Conservation (phyloP, 768 basidiomycete genomes). For the Collybiopsis luxurians region DNA sequence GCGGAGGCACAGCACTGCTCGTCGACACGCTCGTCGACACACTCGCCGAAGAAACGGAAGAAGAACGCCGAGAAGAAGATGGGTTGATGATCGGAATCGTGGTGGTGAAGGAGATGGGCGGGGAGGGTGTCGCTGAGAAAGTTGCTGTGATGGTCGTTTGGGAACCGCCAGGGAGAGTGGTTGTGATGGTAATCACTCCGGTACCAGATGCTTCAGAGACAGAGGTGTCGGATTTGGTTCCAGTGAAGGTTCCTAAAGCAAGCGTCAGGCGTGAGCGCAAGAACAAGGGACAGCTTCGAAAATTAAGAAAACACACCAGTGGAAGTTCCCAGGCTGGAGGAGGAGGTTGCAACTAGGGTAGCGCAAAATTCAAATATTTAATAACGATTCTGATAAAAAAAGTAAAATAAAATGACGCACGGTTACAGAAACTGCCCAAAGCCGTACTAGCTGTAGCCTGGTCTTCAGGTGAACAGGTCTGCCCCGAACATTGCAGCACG, state of each 20-base stretch:
- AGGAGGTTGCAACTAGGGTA: not conserved
- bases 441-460: not conserved
- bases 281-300: not conserved
- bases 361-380: not conserved
- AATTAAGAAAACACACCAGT: not conserved
- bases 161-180: not conserved
- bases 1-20: not conserved
- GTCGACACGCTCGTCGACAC: not conserved
- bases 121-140: not conserved
- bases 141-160: not conserved
- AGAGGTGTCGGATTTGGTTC: not conserved
- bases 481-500: not conserved
- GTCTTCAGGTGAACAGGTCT: not conserved
- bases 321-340: not conserved
- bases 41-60: not conserved
- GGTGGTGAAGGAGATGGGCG: not conserved
- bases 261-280: not conserved
- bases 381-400: not conserved
- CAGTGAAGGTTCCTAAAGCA: not conserved
- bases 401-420: not conserved
- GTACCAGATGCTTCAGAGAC: too few relatives aligned
- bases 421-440: not conserved
- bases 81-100: not conserved
- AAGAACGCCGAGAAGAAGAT: not conserved
- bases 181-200: not conserved